phyloP scores from a whole-genome alignment of 1,284 basidiomycete species.

The Phellinidium pouzarii region DNA sequence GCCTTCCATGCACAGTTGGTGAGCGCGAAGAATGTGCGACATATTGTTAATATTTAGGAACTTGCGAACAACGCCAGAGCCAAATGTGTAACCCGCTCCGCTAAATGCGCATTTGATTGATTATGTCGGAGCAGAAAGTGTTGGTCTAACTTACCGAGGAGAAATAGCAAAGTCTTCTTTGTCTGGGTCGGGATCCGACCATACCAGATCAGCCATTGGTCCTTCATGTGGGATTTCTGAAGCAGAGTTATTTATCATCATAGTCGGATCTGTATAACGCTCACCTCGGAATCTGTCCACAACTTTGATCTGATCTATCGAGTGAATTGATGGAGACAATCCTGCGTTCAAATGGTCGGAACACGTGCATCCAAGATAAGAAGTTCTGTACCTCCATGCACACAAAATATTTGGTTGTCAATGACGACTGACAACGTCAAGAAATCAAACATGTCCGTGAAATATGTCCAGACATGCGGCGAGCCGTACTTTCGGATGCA shows the following conservation, averaged over 20 bases:
- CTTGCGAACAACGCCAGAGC: conserved; percentile 97
- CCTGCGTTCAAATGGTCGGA: conserved; percentile 40
- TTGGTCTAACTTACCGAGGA: conserved; percentile 61
- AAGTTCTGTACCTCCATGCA: conserved; percentile 74
- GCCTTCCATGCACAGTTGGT: conserved; percentile 99
- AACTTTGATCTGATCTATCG: conserved; percentile 99
- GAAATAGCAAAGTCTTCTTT: conserved; percentile 99
- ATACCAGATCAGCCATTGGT: conserved; percentile 99
- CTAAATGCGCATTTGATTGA: conserved; percentile 37
- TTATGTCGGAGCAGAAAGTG: conserved; percentile 14
- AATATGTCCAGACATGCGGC: conserved; percentile 97
- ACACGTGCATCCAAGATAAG: conserved; percentile 14
- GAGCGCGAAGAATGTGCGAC: conserved; percentile 95
- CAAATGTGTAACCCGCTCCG: conserved; percentile 98
- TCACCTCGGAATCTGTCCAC: conserved; percentile 94
- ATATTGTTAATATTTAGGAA: conserved; percentile 93
- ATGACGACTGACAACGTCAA: conserved; percentile 96
- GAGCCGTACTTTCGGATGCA: conserved; percentile 97
- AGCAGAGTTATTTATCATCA: conserved; percentile 9
- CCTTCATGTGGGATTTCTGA: conserved; percentile 98
- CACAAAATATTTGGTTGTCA: conserved; percentile 98
- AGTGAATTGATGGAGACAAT: conserved; percentile 95
- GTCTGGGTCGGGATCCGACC: conserved; percentile 99
- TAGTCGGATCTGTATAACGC: conserved; percentile 19
- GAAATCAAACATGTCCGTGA: conserved; percentile 99